phyloP scores from a whole-genome alignment of 2,329 filamentous ascomycete species.

The Aureobasidium sp. region DNA sequence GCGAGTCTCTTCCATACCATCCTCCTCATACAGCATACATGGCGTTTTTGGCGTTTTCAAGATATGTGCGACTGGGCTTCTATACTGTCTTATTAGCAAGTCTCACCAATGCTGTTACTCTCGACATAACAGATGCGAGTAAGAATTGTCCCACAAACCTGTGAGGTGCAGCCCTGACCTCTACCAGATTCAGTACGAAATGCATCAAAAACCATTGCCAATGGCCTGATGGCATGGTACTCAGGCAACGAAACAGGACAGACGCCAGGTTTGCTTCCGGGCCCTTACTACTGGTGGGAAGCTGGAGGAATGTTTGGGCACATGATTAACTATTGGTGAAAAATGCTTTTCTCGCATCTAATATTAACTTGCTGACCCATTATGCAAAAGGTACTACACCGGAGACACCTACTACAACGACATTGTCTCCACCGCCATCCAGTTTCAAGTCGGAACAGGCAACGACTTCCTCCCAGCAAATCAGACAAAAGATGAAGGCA shows the following conservation, averaged over 20 bases:
- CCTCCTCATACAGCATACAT: background rate
- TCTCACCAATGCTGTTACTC: slow-evolving; percentile 3
- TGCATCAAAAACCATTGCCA: slow-evolving; percentile 11
- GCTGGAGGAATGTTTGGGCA: slow-evolving; percentile 68
- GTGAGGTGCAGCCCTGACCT: background rate
- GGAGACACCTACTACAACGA: slow-evolving; percentile 71
- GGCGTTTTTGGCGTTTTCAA: background rate
- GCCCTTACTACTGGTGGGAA: slow-evolving; percentile 81
- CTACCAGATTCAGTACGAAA: no score
- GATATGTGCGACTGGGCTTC: background rate
- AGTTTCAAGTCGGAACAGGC: slow-evolving; percentile 66
- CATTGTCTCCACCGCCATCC: slow-evolving; percentile 62
- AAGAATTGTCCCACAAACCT: background rate
- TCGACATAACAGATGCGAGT: slow-evolving; percentile 10
- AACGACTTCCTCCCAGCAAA: slow-evolving; percentile 64
- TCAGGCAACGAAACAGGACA: slow-evolving; percentile 34
- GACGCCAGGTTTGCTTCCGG: slow-evolving; percentile 44
- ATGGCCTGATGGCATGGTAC: slow-evolving; percentile 38
- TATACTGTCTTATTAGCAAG: background rate
- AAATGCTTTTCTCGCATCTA: no score
- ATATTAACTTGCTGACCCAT: no score
- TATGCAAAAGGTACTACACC: no score
- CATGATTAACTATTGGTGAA: slow-evolving; percentile 66
- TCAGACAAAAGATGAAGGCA: slow-evolving; percentile 44
- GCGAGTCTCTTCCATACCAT: background rate